Evolutionary conservation across 225 moss, liverwort and hornwort species (phyloP).

Genomic region (Lunularia cruciata): DNA sequence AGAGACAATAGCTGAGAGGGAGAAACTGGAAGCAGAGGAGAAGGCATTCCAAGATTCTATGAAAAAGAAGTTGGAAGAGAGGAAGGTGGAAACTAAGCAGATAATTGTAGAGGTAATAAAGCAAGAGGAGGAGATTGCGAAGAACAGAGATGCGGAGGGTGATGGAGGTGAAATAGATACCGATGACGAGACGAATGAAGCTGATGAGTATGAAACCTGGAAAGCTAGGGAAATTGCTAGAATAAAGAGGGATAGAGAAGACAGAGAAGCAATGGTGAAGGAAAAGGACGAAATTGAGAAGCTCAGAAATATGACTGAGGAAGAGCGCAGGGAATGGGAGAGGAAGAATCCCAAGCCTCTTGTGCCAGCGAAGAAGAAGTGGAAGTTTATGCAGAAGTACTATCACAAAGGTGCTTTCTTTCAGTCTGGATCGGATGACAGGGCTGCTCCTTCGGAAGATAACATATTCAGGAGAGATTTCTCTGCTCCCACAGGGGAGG

Average conservation of each 20-base stretch:
- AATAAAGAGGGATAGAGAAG: conserved; percentile 97
- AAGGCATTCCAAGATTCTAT: conserved; percentile 71
- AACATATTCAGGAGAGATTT: conserved; percentile 82
- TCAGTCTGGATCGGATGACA: conserved; percentile 82
- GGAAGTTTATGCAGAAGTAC: conserved; percentile 99
- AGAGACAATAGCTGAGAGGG: conserved; percentile 89
- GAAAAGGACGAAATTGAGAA: conserved; percentile 82
- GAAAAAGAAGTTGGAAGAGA: conserved; percentile 94
- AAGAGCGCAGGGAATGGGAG: conserved; percentile 96
- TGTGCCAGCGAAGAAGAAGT: conserved; percentile 85
- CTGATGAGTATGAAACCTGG: conserved; percentile 97
- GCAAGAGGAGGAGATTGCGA: conserved; percentile 95
- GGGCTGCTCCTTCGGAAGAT: conserved; percentile 43
- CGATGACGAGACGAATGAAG: conserved; percentile 94
- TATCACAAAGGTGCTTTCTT: conserved; percentile 99
- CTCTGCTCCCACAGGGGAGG: conserved; percentile 89
- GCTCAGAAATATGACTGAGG: conserved; percentile 79
- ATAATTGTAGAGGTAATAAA: conserved; percentile 88
- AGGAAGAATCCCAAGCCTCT: conserved; percentile 92
- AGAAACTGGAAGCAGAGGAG: conserved; percentile 92
- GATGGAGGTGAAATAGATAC: conserved; percentile 94
- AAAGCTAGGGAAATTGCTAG: conserved; percentile 92
- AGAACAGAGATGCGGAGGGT: conserved; percentile 82
- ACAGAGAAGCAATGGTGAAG: conserved; percentile 81
- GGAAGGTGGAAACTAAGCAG: conserved; percentile 90